phyloP scores from a whole-genome alignment of 2,329 filamentous ascomycete species.

The Scytalidium lignicola region DNA sequence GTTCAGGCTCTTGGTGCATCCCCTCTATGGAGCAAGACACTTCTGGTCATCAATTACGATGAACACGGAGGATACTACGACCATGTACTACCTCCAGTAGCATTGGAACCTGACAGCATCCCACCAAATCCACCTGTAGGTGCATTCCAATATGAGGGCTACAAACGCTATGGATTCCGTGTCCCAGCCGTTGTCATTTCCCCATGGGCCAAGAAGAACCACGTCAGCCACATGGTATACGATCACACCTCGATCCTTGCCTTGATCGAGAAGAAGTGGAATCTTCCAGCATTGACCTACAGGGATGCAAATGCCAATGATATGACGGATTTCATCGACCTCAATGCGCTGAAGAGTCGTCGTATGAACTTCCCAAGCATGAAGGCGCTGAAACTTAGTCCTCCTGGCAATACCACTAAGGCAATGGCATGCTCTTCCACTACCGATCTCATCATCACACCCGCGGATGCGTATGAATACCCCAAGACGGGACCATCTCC shows the following conservation, averaged over 20 bases:
- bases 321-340: neutral
- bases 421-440: neutral
- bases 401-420: neutral
- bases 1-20: constrained; percentile 34
- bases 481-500: neutral
- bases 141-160: neutral
- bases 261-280: neutral
- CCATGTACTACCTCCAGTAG: constrained; percentile 33
- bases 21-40: constrained; percentile 37
- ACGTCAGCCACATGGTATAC: constrained; percentile 27
- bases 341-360: neutral
- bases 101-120: neutral
- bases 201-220: constrained; percentile 18
- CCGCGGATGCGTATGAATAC: neutral
- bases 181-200: neutral
- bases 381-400: neutral
- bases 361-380: neutral
- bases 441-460: neutral
- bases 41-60: constrained; percentile 38
- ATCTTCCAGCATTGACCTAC: neutral
- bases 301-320: neutral
- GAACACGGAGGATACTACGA: constrained; percentile 39
- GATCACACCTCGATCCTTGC: neutral
- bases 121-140: neutral
- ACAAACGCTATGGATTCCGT: neutral